A percentile compares a stretch with the other conserved stretches of the same genome.
These are phyloP conservation scores for Asterophora lycoperdoides DNA, from an alignment of 768 basidiomycete species.

Conservation along the genomic window DNA sequence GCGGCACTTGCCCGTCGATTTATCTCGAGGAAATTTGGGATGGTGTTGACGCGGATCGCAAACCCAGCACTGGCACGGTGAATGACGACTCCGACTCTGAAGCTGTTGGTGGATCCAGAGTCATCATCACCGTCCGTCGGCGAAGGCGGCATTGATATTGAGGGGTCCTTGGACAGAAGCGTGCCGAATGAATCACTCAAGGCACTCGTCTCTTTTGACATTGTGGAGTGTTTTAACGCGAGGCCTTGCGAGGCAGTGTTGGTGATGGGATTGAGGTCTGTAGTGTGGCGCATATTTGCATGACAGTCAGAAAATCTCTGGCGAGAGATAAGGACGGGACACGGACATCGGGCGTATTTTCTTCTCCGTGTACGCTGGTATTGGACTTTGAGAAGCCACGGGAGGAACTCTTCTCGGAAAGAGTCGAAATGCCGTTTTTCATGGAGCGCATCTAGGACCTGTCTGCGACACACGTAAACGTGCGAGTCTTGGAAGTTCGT, in stretches of 20 bases:
- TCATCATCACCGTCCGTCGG: constrained; percentile 38
- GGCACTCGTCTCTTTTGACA: constrained; percentile 25
- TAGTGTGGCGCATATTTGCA: background rate
- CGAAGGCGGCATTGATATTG: constrained; percentile 41
- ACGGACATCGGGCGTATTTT: constrained; percentile 55
- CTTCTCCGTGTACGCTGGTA: constrained; percentile 59
- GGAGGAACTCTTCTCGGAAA: constrained; percentile 84
- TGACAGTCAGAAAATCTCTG: background rate
- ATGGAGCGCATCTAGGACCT: constrained; percentile 66
- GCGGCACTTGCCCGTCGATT: constrained; percentile 63
- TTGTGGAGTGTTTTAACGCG: constrained; percentile 59
- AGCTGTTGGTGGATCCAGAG: constrained; percentile 33
- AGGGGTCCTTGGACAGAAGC: constrained; percentile 25
- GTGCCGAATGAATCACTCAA: constrained; percentile 7
- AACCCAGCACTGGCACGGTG: constrained; percentile 51
- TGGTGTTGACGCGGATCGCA: constrained; percentile 70
- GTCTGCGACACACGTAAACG: constrained; percentile 81
- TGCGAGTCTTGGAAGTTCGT: constrained; percentile 78
- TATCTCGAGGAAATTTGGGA: constrained; percentile 73
- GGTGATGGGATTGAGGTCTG: constrained; percentile 45
- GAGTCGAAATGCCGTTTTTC: constrained; percentile 74
- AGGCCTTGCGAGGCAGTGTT: constrained; percentile 43
- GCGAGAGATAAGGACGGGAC: constrained; percentile 5
- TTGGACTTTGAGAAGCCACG: constrained; percentile 87
- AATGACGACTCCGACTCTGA: constrained; percentile 63